A percentile compares a stretch with the other conserved stretches of the same genome.
phyloP scores from a whole-genome alignment of 2,329 filamentous ascomycete species.

The Ilyonectria destructans region DNA sequence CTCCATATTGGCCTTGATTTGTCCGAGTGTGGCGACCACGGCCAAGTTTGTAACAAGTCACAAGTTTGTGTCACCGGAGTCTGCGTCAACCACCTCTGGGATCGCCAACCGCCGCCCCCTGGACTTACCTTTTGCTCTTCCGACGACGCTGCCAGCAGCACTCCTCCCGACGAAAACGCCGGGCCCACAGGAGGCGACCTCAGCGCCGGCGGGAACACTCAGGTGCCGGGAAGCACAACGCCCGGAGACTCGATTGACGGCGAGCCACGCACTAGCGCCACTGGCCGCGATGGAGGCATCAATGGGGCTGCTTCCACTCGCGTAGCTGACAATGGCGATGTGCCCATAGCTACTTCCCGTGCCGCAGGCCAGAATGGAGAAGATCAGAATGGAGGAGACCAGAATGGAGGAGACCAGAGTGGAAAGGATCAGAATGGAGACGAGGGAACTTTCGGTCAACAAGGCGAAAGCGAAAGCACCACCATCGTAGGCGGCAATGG shows the following conservation, averaged over 20 bases:
- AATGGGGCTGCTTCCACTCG: slow-evolving; percentile 7
- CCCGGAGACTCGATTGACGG: neutral
- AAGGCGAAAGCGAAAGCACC: neutral
- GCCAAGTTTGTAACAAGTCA: slow-evolving; percentile 25
- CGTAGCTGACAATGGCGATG: neutral
- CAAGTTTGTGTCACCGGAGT: slow-evolving; percentile 30
- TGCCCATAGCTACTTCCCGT: neutral
- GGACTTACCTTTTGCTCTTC: slow-evolving; percentile 19
- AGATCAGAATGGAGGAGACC: too few species aligned
- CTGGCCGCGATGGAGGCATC: neutral
- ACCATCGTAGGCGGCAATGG: too few species aligned
- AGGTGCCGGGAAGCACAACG: neutral
- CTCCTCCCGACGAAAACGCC: slow-evolving; percentile 20
- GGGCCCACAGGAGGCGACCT: slow-evolving; percentile 13
- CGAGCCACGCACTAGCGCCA: neutral
- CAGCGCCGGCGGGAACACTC: neutral
- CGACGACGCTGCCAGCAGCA: neutral
- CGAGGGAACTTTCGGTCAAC: neutral
- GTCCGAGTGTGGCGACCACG: slow-evolving; percentile 24
- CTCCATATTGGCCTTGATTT: slow-evolving; percentile 32
- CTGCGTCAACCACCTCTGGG: slow-evolving; percentile 21
- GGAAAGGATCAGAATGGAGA: too few species aligned
- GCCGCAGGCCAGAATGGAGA: neutral
- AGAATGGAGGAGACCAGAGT: too few species aligned
- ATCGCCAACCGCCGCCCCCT: slow-evolving; percentile 21